These are phyloP conservation scores for Diversispora epigaea DNA, from an alignment of 192 early-diverging fungal genomes.

Conservation along the genomic window DNA sequence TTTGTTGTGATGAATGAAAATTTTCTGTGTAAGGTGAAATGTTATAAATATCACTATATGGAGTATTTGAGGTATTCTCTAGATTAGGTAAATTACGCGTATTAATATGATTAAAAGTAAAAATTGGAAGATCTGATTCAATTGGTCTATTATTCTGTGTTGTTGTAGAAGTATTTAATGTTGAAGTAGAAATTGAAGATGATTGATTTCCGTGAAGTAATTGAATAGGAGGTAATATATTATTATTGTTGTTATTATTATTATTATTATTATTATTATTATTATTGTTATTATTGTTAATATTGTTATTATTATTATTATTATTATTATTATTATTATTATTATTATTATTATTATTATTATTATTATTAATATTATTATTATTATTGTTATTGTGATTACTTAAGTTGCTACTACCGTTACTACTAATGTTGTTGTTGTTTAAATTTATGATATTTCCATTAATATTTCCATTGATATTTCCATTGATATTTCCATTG, in stretches of 20 bases:
- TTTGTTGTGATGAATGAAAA: background rate
- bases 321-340: background rate
- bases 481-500: background rate
- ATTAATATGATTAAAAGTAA: background rate
- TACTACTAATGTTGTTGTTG: too few relatives aligned
- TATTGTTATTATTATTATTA: background rate
- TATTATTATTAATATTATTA: background rate
- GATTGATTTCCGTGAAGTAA: background rate
- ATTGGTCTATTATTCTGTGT: background rate
- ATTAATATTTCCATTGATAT: background rate
- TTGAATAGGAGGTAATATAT: slow-evolving; percentile 20
- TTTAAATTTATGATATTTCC: too few relatives aligned
- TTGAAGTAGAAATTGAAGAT: background rate
- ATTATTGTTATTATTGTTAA: background rate
- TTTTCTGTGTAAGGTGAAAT: background rate
- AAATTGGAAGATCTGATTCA: background rate
- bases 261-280: background rate
- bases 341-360: background rate
- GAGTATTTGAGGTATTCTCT: background rate
- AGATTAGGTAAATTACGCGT: background rate
- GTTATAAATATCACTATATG: background rate
- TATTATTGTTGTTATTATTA: background rate
- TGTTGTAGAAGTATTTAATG: background rate
- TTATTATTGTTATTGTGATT: too few relatives aligned
- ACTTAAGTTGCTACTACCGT: too few relatives aligned